Evolutionary conservation across 106 monocot species (phyloP), one percentile per base, ranked within the genome.

Genomic region (Amphibolis antarctica): DNA sequence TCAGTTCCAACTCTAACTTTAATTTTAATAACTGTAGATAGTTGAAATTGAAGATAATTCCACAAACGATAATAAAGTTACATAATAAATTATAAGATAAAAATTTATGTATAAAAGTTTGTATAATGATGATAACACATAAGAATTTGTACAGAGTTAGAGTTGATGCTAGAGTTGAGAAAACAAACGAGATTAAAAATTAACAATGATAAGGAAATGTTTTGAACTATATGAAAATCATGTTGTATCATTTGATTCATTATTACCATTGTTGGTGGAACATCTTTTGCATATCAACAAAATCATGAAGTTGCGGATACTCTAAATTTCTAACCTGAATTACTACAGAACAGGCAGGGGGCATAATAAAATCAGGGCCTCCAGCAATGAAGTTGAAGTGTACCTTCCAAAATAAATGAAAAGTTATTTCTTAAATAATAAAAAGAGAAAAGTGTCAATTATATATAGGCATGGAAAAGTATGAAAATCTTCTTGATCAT

Each of bases 281-380:
- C 18, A 51, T 31, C 12, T 64, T 49, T 30, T 29, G 9, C 27
- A 50, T 28, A n/a, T 25, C 18, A 22, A 14, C n/a, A 11, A 13
- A 64, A 42, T 47, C n/a, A 72, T 44, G 27, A 54, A 22, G 1
- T 42, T 42, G 5, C 11, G 11, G 22, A 24, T 24, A 52, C 10
- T 29, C 26, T 7, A 42, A 12, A 44, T 64, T 26, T 28, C 47
- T 67, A 29, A 83, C 86, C 91, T 91, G 91, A 25, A 83, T 83
- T 53, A 83, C 83, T 54, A 80, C 57, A 55, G 83, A 83, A 71
- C 74, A 91, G 10, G 91, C 71, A 66, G 83, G 83, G 0, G 91
- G 86, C 91, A 91, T 86, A 27, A 74, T 60, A 65, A 86, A 83
- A 66, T 78, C 69, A 52, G 83, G 83, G 46, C 69, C 69, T 0